phyloP scores from a whole-genome alignment of 2,329 filamentous ascomycete genomes.

The Beauveria sp. region DNA sequence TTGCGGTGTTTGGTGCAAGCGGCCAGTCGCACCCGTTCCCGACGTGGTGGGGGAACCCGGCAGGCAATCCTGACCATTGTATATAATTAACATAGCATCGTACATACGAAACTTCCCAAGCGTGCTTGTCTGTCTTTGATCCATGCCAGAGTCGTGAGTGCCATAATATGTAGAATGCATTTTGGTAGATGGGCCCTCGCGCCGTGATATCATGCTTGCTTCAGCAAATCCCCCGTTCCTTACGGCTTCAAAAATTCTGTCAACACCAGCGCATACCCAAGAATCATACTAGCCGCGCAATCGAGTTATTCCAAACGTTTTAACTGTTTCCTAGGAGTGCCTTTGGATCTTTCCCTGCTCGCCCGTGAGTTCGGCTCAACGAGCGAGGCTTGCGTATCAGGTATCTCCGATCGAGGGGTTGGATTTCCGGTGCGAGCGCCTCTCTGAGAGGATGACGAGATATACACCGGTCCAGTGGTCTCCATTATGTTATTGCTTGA shows the following conservation, averaged over 20 bases:
- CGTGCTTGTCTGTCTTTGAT: no score
- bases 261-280: not conserved
- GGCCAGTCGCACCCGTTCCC: conserved; percentile 17
- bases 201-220: no score
- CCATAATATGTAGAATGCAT: no score
- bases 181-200: no score
- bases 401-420: not conserved
- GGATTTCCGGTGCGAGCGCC: not conserved
- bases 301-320: not conserved
- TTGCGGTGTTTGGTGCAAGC: conserved; percentile 19
- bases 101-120: no score
- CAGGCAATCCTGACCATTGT: conserved; percentile 15
- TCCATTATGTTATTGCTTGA: not conserved
- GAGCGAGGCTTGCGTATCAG: not conserved
- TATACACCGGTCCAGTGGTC: conserved; percentile 2
- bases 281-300: not conserved
- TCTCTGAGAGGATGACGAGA: not conserved
- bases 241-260: no score
- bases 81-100: not conserved
- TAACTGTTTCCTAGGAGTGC: not conserved
- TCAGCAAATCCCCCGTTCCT: no score
- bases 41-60: conserved; percentile 16
- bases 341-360: not conserved
- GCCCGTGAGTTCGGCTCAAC: not conserved
- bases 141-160: no score